Conservation (phyloP, 2,329 filamentous ascomycete genomes). For the Penicillium sp. region DNA sequence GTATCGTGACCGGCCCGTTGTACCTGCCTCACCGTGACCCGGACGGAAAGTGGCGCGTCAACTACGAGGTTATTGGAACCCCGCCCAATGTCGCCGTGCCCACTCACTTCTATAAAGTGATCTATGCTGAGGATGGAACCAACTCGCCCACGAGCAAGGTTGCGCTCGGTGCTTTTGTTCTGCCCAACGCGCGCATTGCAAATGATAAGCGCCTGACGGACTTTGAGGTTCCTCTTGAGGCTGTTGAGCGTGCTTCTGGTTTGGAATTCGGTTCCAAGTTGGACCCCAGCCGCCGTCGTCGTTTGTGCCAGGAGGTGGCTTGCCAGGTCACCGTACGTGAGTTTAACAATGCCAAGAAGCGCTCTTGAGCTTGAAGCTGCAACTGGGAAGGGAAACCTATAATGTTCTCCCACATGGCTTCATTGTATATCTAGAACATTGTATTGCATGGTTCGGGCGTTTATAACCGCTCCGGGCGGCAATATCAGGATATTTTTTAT, state of each 20-base stretch:
- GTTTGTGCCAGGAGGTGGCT: slow-evolving; percentile 79
- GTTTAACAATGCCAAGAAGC: slow-evolving; percentile 61
- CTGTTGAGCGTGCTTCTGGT: slow-evolving; percentile 85
- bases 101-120: slow-evolving; percentile 99
- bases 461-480: slow-evolving; percentile 14
- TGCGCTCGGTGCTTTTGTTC: slow-evolving; percentile 87
- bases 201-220: slow-evolving; percentile 85
- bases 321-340: slow-evolving; percentile 84
- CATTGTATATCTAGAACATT: slow-evolving; percentile 25
- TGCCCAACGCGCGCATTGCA: slow-evolving; percentile 85
- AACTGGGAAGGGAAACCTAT: not conserved
- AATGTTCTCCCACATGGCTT: slow-evolving; percentile 5
- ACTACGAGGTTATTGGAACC: slow-evolving; percentile 91
- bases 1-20: slow-evolving; percentile 88
- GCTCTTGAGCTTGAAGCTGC: not conserved
- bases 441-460: slow-evolving; percentile 28
- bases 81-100: slow-evolving; percentile 94
- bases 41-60: slow-evolving; percentile 93
- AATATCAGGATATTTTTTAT: slow-evolving; percentile 14
- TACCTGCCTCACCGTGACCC: slow-evolving; percentile 85
- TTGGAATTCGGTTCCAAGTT: slow-evolving; percentile 86
- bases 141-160: slow-evolving; percentile 64
- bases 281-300: slow-evolving; percentile 68
- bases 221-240: slow-evolving; percentile 93
- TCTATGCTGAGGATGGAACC: slow-evolving; percentile 84